Evolutionary conservation across 2,329 filamentous ascomycete genomes (phyloP).

Genomic region (Leptosphaerulina australis): DNA sequence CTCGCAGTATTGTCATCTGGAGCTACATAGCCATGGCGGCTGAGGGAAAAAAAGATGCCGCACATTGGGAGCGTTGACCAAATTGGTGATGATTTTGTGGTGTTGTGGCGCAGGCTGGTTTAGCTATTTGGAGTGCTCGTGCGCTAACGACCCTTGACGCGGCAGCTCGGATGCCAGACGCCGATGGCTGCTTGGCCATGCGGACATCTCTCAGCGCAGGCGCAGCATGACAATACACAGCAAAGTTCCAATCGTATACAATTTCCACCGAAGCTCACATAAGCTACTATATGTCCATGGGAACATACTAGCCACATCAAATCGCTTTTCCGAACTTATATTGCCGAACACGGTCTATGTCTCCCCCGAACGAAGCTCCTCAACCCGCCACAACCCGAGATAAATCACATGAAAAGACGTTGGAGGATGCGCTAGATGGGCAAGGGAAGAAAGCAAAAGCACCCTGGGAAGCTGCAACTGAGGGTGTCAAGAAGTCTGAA

Average conservation of each 20-base stretch:
- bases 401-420: slow-evolving; percentile 26
- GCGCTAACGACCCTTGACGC: slow-evolving; percentile 3
- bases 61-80: slow-evolving; percentile 35
- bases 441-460: slow-evolving; percentile 8
- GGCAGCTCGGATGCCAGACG: slow-evolving; percentile 26
- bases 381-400: slow-evolving; percentile 39
- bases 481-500: neutral
- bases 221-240: slow-evolving; percentile 20
- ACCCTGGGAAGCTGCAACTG: neutral
- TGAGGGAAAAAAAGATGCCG: slow-evolving; percentile 61
- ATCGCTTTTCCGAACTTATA: slow-evolving; percentile 7
- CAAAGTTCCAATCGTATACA: neutral
- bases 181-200: slow-evolving; percentile 29
- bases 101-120: slow-evolving; percentile 19
- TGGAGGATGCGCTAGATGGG: slow-evolving; percentile 22
- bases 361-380: slow-evolving; percentile 41
- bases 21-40: slow-evolving; percentile 30
- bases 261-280: slow-evolving; percentile 15
- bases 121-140: slow-evolving; percentile 1
- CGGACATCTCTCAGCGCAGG: slow-evolving; percentile 20
- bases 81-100: slow-evolving; percentile 19
- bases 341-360: slow-evolving; percentile 43
- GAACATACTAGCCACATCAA: slow-evolving; percentile 20
- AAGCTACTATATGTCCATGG: slow-evolving; percentile 27
- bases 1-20: slow-evolving; percentile 33